phyloP scores from a whole-genome alignment of 768 basidiomycete species.

The Tulasnella sp. region DNA sequence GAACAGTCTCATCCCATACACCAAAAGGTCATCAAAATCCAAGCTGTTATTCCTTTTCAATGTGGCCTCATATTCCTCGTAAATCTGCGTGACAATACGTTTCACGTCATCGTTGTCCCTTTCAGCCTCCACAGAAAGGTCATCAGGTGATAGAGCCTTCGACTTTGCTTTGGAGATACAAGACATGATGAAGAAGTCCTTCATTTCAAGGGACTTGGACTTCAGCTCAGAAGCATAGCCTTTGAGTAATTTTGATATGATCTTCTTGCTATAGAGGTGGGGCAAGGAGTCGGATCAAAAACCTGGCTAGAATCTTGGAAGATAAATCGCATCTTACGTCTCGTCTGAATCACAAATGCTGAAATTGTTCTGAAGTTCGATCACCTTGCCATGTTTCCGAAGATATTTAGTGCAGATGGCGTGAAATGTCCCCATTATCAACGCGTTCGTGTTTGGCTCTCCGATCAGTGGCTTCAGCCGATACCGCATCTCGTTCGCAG shows the following conservation, averaged over 20 bases:
- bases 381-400: constrained; percentile 46
- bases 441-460: constrained; percentile 38
- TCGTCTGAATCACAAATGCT: constrained; percentile 75
- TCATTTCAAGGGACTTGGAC: constrained; percentile 36
- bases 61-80: constrained; percentile 52
- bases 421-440: constrained; percentile 61
- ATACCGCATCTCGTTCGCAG: constrained; percentile 75
- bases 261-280: constrained; percentile 46
- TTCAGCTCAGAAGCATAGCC: constrained; percentile 33
- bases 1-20: constrained; percentile 63
- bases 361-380: constrained; percentile 61
- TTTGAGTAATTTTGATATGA: constrained; percentile 50
- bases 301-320: not conserved
- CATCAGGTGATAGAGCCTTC: constrained; percentile 46
- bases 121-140: constrained; percentile 27
- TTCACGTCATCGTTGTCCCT: constrained; percentile 17
- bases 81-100: constrained; percentile 38
- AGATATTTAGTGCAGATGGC: constrained; percentile 52
- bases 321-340: constrained; percentile 36
- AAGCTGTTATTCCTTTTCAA: constrained; percentile 56
- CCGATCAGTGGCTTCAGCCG: constrained; percentile 62
- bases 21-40: constrained; percentile 80
- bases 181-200: constrained; percentile 43
- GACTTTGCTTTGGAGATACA: constrained; percentile 64
- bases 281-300: not conserved